Base-by-base conservation (phyloP, 163 green algal species). In the Scenedesmus sp. region DNA sequence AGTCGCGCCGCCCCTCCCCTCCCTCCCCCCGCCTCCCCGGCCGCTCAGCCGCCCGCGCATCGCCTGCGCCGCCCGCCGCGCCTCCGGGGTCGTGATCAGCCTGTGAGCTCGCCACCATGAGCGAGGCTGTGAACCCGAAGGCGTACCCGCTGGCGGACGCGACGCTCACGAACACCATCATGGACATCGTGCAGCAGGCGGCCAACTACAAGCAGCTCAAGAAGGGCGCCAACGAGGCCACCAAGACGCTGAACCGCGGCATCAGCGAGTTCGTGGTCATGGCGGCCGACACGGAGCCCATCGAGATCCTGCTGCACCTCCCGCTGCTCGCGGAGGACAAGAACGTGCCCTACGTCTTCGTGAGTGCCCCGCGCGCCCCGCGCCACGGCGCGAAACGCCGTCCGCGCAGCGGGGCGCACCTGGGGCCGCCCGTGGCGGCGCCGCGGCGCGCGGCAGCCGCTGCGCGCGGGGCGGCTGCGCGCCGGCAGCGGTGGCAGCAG, bases 121-220 rank as follows among this genome's bases (percentile, higher is more conserved):
- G 57, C 63, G 93, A 98, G 90, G 87, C 79, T 85, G 95, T 98
- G 89, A 98, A 99, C 93, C 95, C 96, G 33, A 98, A 99, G 90
- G 96, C 96, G 33, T 99, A 99, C 87, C 96, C 96, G 26, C 89
- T 99, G 78, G 31, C 66, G 18, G 50, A 48, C 64, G 33, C 85
- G 75, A 90, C 97, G 90, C 91, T 99, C 42, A 96, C 96, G 24
- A 97, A 97, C 82, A 99, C 94, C 24, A 99, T 99, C 77, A 86
- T 99, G 79, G 96, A 99, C 86, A 98, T 99, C 76, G 94, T 99
- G 29, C 96, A 99, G 88, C 96, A 99, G 86, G 95, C 95, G 44
- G 80, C 89, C 54, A 99, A 98, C 89, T 99, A 99, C 88, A 98
- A 98, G 88, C 96, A 99, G 91, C 92, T 99, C 28, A 96, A 97